Percentiles rank a stretch among this genome's conserved stretches.
Conservation (phyloP, 805 yeast genomes). For the Starmerella stellata region DNA sequence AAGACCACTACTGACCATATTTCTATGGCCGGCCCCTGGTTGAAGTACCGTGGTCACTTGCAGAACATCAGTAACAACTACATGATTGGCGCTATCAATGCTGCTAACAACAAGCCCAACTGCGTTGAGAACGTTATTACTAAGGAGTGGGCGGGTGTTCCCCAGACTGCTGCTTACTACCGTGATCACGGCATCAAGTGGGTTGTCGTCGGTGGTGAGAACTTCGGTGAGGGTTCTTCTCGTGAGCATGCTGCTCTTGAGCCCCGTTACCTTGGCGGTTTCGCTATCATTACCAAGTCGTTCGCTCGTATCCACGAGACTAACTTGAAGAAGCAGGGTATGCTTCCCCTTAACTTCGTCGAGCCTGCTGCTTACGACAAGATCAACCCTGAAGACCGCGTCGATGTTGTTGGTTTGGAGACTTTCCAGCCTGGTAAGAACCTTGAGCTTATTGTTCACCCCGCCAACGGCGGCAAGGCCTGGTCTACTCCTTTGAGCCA, state of each 20-base stretch:
- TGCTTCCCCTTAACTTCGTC: constrained; percentile 87
- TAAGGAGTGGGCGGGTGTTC: constrained; percentile 85
- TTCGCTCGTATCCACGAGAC: constrained; percentile 99
- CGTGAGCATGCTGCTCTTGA: constrained; percentile 99
- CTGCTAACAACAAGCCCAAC: constrained; percentile 91
- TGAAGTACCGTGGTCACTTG: constrained; percentile 98
- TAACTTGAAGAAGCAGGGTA: constrained; percentile 98
- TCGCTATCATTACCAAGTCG: constrained; percentile 92
- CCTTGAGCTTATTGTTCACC: constrained; percentile 53
- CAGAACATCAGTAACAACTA: constrained; percentile 97
- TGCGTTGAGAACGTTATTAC: constrained; percentile 74
- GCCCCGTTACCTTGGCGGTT: constrained; percentile 98
- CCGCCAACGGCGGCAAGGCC: constrained; percentile 48
- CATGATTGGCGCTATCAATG: constrained; percentile 98
- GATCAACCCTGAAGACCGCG: constrained; percentile 74
- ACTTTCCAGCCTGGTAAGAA: constrained; percentile 85
- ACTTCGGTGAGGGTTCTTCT: constrained; percentile 98
- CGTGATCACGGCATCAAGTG: constrained; percentile 81
- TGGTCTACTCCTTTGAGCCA: constrained; percentile 89
- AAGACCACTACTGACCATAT: constrained; percentile 99
- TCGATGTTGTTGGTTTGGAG: constrained; percentile 70
- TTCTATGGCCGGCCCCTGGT: constrained; percentile 99
- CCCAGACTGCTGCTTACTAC: constrained; percentile 90
- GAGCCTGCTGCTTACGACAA: constrained; percentile 81
- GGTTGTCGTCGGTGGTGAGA: constrained; percentile 98